Base-by-base conservation (phyloP, 495 filamentous ascomycete genomes). In the Talaromyces thailandensis region DNA sequence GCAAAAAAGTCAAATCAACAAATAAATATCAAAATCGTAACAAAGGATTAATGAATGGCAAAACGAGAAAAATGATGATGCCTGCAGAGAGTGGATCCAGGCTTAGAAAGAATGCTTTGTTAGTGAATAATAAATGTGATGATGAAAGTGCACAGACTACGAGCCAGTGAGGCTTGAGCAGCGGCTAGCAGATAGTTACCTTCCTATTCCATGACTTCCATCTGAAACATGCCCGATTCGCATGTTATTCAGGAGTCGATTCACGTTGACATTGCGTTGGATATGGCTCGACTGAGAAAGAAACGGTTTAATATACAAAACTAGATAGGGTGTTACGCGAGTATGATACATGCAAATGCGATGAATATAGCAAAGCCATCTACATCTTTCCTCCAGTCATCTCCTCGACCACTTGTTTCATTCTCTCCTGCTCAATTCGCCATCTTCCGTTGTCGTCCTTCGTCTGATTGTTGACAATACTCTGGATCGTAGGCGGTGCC, bases 311-410 rank as follows among this genome's bases (percentile, higher is more conserved):
- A 48, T 48, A 48, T 48, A 48, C 43, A 48, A 23, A 48, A 48
- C 43, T 48, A 48, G 32, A 24, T 18, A 51, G 6, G 18, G 48
- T 16, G 24, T 55, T 55, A 12, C 24, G 24, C 48, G 48, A 55
- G 14, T 26, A 55, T 6, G 9, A 55, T 28, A 55, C 26, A 55
- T 29, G 35, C 35, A 52, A 25, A 55, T 55, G 35, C 35, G 9
- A 25, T 52, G 11, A 55, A 55, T 28, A 11, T 25, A 55, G 23
- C 51, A 16, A 18, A 28, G 9, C 23, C 48, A 52, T 56, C 26
- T 57, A 82, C 71, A 88, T 76, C 77, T 86, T 89, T 62, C 87
- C 87, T 43, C 87, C 87, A 21, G 85, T 89, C 64, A 90, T 73
- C 69, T 84, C 77, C 73, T 90, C 87, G 21, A 79, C 84, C 67